A percentile compares a stretch with the other conserved stretches of the same genome.
Evolutionary conservation across 345 rosid genomes (phyloP).

Genomic region (Camelina neglecta): DNA sequence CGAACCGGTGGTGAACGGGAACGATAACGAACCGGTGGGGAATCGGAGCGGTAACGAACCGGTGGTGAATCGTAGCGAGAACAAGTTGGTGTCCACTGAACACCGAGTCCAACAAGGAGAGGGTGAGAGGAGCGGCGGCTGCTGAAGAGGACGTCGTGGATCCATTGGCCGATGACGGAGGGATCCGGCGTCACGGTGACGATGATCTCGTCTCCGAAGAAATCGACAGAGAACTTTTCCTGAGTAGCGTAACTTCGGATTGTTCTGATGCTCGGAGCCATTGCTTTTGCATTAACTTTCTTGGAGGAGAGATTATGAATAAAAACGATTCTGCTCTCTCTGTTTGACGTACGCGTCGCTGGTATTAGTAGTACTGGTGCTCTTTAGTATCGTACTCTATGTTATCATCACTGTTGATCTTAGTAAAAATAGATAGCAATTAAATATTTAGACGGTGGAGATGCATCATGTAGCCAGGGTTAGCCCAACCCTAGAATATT

Average conservation of each 20-base stretch:
- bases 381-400: background rate
- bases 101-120: background rate
- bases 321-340: background rate
- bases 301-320: background rate
- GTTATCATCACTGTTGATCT: slow-evolving; percentile 11
- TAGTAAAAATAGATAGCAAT: background rate
- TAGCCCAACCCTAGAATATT: background rate
- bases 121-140: background rate
- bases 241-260: background rate
- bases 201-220: background rate
- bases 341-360: background rate
- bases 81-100: background rate
- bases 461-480: slow-evolving; percentile 9
- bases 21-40: too few relatives aligned
- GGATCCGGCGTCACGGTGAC: slow-evolving; percentile 4
- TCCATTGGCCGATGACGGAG: background rate
- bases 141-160: background rate
- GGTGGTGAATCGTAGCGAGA: too few relatives aligned
- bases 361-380: background rate
- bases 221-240: background rate
- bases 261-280: background rate
- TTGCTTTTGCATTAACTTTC: background rate
- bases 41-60: background rate
- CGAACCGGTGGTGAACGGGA: background rate
- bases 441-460: slow-evolving; percentile 3